Conservation (phyloP, 106 monocot species). For the Dendrobium officinale region DNA sequence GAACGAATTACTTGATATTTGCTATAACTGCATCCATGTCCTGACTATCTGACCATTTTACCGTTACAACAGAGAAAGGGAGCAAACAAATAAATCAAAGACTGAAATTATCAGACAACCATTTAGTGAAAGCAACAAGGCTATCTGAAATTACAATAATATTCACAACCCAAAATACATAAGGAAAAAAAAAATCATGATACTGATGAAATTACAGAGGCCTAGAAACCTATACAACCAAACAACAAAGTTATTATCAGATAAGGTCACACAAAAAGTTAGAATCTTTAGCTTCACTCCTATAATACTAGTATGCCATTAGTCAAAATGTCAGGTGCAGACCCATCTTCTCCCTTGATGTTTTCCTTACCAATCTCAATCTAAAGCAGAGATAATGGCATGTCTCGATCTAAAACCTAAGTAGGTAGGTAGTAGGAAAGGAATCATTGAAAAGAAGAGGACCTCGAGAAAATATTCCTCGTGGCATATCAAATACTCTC, state of each 20-base stretch:
- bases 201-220: not conserved
- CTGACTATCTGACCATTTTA: too few relatives aligned
- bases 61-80: too few relatives aligned
- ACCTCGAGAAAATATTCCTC: not conserved
- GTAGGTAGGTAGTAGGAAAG: not conserved
- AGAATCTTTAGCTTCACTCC: not conserved
- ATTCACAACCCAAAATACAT: slow-evolving; percentile 16
- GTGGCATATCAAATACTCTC: not conserved
- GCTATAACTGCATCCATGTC: too few relatives aligned
- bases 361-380: not conserved
- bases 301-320: not conserved
- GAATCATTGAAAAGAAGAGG: not conserved
- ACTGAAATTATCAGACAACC: not conserved
- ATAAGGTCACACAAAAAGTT: not conserved
- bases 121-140: not conserved
- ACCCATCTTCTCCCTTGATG: not conserved
- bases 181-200: slow-evolving; percentile 1
- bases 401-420: too few relatives aligned
- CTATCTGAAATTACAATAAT: slow-evolving; percentile 22
- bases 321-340: not conserved
- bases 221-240: slow-evolving; percentile 19
- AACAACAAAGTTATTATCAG: slow-evolving; percentile 11
- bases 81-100: not conserved
- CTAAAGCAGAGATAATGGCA: not conserved
- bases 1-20: too few relatives aligned